A percentile compares a stretch with the other conserved stretches of the same genome.
phyloP scores from a whole-genome alignment of 2,329 filamentous ascomycete species.

The Dothistroma pini region DNA sequence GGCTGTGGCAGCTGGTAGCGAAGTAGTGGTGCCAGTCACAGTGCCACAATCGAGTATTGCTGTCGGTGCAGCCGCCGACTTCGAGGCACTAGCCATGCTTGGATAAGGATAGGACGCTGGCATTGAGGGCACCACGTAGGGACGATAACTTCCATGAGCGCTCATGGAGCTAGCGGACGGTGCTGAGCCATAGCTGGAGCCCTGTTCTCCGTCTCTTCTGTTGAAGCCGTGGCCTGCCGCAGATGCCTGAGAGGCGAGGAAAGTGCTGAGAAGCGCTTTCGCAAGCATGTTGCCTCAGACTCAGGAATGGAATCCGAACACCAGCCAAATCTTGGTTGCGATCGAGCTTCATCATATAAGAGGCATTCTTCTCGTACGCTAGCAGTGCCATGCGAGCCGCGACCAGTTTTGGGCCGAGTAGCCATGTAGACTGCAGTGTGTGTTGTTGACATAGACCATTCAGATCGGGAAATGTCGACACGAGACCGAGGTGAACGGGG shows the following conservation, averaged over 20 bases:
- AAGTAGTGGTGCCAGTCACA: slow-evolving; percentile 31
- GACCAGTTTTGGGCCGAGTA: neutral
- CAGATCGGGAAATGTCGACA: neutral
- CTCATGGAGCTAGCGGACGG: neutral
- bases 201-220: neutral
- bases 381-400: neutral
- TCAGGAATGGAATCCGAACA: neutral
- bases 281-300: neutral
- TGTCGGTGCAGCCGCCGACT: slow-evolving; percentile 19
- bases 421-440: neutral
- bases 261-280: neutral
- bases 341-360: neutral
- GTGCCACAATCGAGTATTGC: slow-evolving; percentile 30
- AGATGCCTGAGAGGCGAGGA: slow-evolving; percentile 1
- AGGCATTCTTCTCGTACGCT: neutral
- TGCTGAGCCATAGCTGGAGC: neutral
- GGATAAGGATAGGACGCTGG: neutral
- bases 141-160: neutral
- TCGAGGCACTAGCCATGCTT: neutral
- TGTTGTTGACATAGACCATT: neutral
- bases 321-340: neutral
- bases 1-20: slow-evolving; percentile 30
- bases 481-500: neutral
- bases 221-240: neutral
- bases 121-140: neutral